Evolutionary conservation across 352 stramenopile genomes (phyloP).

Genomic region (Phytophthora niederhauseri): DNA sequence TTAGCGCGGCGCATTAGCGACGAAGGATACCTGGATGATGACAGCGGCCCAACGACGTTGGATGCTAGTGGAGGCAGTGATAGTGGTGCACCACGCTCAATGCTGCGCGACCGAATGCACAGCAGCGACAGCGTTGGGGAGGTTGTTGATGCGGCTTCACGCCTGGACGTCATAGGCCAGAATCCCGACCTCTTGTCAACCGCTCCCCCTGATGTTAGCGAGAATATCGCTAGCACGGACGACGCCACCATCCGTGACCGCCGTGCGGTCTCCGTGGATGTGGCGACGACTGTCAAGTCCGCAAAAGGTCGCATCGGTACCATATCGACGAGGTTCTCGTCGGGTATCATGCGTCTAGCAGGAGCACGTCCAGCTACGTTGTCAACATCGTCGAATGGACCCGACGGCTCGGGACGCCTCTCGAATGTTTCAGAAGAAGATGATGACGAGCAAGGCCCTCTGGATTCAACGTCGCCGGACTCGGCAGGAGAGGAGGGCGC

Average conservation of each 20-base stretch:
- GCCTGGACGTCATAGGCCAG: constrained; percentile 26
- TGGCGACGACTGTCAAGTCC: constrained; percentile 64
- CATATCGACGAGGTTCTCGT: constrained; percentile 80
- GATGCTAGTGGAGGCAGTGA: constrained; percentile 25
- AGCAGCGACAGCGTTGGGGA: constrained; percentile 46
- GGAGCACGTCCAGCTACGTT: constrained; percentile 30
- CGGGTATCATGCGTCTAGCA: constrained; percentile 64
- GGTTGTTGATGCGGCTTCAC: constrained; percentile 35
- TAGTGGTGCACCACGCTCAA: constrained; percentile 22
- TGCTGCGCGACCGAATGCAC: constrained; percentile 45
- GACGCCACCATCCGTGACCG: constrained; percentile 29
- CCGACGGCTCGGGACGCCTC: constrained; percentile 29
- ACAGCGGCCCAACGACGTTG: constrained; percentile 25
- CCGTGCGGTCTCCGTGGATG: constrained; percentile 49
- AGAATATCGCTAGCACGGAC: constrained; percentile 14
- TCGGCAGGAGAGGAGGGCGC: constrained; percentile 26
- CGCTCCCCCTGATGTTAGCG: constrained; percentile 20
- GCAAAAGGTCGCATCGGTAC: constrained; percentile 68
- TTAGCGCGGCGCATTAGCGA: constrained; percentile 40
- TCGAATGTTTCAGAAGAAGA: constrained; percentile 42
- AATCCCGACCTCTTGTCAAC: constrained; percentile 30
- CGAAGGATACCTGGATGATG: constrained; percentile 45
- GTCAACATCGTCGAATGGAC: constrained; percentile 22
- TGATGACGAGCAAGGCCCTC: constrained; percentile 17
- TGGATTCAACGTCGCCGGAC: constrained; percentile 25